Percentiles rank a stretch among this genome's conserved stretches.
phyloP scores from a whole-genome alignment of 2,329 filamentous ascomycete genomes.

The Cordyceps cateniannulata region DNA sequence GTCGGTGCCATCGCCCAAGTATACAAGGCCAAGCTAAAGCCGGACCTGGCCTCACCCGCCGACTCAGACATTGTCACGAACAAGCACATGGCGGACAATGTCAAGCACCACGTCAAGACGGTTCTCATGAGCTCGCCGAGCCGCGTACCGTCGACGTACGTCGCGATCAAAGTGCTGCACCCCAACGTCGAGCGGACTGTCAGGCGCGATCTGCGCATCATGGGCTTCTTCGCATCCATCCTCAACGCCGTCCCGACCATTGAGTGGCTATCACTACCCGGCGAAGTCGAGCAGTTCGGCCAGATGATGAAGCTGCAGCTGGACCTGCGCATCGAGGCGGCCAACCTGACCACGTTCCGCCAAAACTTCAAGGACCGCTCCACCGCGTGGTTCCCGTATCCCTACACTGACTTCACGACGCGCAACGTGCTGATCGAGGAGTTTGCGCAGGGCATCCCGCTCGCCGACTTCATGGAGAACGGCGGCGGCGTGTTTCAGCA shows the following conservation, averaged over 20 bases:
- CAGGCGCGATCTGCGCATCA: conserved; percentile 85
- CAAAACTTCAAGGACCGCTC: conserved; percentile 83
- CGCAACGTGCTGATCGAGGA: conserved; percentile 91
- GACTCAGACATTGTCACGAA: conserved; percentile 42
- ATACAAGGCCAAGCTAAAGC: conserved; percentile 88
- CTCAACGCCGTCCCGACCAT: conserved; percentile 89
- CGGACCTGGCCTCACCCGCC: conserved; percentile 61
- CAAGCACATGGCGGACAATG: conserved; percentile 55
- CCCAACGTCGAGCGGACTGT: conserved; percentile 86
- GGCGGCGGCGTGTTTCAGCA: conserved; percentile 89
- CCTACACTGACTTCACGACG: conserved; percentile 87
- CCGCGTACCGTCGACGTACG: conserved; percentile 81
- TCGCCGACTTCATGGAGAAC: conserved; percentile 83
- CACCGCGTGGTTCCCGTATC: conserved; percentile 95
- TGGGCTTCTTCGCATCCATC: conserved; percentile 79
- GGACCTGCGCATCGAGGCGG: conserved; percentile 88
- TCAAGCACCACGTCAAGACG: conserved; percentile 76
- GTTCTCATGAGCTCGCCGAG: conserved; percentile 82
- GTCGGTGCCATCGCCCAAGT: conserved; percentile 97
- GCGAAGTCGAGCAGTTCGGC: conserved; percentile 89
- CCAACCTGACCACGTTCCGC: conserved; percentile 82
- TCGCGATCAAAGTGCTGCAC: conserved; percentile 93
- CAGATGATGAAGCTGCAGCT: conserved; percentile 99
- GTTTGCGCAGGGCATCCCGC: conserved; percentile 87
- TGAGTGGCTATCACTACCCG: conserved; percentile 93